A percentile compares a stretch with the other conserved stretches of the same genome.
phyloP scores from a whole-genome alignment of 2,329 filamentous ascomycete genomes.

The Oidium heveae region DNA sequence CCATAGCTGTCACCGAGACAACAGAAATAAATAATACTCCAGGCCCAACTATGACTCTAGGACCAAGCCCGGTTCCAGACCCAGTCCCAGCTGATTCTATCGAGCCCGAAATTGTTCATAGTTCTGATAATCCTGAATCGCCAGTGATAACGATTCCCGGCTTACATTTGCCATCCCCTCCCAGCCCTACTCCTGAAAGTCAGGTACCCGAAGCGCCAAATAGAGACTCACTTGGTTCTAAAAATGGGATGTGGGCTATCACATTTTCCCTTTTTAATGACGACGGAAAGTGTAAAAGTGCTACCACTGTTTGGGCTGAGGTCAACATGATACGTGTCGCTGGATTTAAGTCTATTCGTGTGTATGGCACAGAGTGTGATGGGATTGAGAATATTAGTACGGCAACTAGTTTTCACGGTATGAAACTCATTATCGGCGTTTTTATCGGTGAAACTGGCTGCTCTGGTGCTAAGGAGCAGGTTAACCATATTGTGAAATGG shows the following conservation, averaged over 20 bases:
- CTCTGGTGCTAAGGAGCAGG: constrained; percentile 37
- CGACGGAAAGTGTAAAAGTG: constrained; percentile 36
- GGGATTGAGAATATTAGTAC: constrained; percentile 51
- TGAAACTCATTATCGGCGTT: constrained; percentile 70
- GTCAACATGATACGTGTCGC: constrained; percentile 33
- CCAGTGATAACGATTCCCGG: constrained; percentile 40
- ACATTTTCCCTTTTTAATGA: constrained; percentile 55
- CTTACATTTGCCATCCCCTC: constrained; percentile 33
- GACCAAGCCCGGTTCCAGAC: constrained; percentile 44
- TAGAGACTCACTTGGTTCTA: constrained; percentile 10
- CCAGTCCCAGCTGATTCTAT: constrained; percentile 44
- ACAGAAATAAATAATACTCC: not conserved
- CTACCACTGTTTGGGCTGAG: constrained; percentile 30
- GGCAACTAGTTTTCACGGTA: constrained; percentile 36
- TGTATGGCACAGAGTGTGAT: constrained; percentile 83
- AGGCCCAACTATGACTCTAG: constrained; percentile 41
- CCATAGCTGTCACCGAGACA: constrained; percentile 37
- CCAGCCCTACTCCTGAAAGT: constrained; percentile 5
- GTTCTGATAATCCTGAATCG: constrained; percentile 30
- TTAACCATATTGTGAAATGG: constrained; percentile 48
- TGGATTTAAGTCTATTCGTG: constrained; percentile 47
- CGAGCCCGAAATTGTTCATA: constrained; percentile 43
- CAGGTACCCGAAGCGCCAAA: constrained; percentile 1
- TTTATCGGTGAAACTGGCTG: constrained; percentile 44
- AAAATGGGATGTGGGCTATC: constrained; percentile 33